Evolutionary conservation across 2,329 filamentous ascomycete species (phyloP).

Genomic region (Ceratocystis alfenasii): DNA sequence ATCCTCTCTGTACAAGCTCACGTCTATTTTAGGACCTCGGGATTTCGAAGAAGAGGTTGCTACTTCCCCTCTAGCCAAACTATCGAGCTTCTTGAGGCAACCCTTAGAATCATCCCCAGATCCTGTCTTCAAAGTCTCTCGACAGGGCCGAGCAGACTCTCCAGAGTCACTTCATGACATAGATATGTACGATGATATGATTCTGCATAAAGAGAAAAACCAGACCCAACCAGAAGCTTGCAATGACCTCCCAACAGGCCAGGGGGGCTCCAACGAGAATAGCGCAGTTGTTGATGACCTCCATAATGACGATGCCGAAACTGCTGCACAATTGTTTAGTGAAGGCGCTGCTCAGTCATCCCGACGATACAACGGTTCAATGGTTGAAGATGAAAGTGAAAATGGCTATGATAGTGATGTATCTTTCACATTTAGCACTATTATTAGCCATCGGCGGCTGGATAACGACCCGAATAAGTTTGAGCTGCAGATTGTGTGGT

Average conservation of each 20-base stretch:
- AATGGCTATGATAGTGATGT: neutral
- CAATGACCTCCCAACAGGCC: neutral
- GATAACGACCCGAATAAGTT: constrained; percentile 15
- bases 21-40: neutral
- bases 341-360: neutral
- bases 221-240: neutral
- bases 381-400: neutral
- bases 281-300: neutral
- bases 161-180: neutral
- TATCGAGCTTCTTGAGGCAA: neutral
- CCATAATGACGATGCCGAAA: neutral
- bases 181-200: neutral
- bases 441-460: constrained; percentile 13
- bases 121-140: neutral
- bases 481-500: constrained; percentile 18
- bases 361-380: neutral
- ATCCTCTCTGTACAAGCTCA: neutral
- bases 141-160: neutral
- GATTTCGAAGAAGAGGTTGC: neutral
- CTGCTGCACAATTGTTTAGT: constrained; percentile 4
- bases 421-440: neutral
- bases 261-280: neutral
- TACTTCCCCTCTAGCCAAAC: neutral
- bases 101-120: neutral
- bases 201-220: neutral